phyloP scores from a whole-genome alignment of 2,329 filamentous ascomycete genomes.

The Clarireedia homoeocarpa region DNA sequence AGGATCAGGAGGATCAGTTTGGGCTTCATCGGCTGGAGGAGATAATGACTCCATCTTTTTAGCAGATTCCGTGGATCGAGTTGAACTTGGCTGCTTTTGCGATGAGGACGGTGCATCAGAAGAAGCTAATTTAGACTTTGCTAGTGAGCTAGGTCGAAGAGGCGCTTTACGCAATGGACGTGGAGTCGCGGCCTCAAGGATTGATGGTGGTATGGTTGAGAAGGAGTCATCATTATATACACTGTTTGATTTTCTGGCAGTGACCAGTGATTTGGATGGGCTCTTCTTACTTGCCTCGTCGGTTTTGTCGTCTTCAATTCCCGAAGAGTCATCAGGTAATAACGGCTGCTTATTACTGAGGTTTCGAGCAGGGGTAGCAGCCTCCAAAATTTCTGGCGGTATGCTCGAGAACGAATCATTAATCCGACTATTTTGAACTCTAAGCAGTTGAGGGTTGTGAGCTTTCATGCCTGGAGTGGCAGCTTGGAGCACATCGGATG shows the following conservation, averaged over 20 bases:
- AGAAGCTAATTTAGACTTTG: not conserved
- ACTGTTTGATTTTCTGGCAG: not conserved
- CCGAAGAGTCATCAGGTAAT: not conserved
- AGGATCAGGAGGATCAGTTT: not conserved
- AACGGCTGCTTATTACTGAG: not conserved
- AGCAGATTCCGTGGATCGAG: too few species aligned
- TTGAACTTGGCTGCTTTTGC: not conserved
- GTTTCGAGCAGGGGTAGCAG: constrained; percentile 16
- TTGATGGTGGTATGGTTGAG: constrained; percentile 15
- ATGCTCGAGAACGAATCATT: constrained; percentile 25
- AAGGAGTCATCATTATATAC: constrained; percentile 22
- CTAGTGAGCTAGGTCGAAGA: not conserved
- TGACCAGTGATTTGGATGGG: not conserved
- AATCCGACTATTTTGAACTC: constrained; percentile 10
- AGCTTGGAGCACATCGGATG: constrained; percentile 19
- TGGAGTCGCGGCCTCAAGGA: constrained; percentile 14
- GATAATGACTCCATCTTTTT: constrained; percentile 21
- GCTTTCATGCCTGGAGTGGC: constrained; percentile 15
- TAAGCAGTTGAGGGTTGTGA: constrained; percentile 13
- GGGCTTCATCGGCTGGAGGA: constrained; percentile 12
- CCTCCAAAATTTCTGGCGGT: constrained; percentile 19
- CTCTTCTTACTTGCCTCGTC: not conserved
- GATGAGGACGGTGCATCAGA: constrained; percentile 19
- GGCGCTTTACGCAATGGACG: constrained; percentile 13
- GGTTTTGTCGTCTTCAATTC: not conserved